phyloP scores from a whole-genome alignment of 2,329 filamentous ascomycete species.

The Ambrosiella xylebori region DNA sequence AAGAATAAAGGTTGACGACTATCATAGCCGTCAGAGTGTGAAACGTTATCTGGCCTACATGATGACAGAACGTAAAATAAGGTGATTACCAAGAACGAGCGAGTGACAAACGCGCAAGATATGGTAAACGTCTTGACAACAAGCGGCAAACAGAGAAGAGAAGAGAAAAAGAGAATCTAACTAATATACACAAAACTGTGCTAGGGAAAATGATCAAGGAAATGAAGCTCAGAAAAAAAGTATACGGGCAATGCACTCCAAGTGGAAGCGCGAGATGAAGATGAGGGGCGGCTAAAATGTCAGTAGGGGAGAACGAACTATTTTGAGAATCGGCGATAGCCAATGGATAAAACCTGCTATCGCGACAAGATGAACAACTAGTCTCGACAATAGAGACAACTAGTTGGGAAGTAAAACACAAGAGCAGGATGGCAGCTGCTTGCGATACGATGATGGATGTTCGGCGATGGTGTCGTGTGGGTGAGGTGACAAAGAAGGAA shows the following conservation, averaged over 20 bases:
- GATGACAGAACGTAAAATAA: conserved; percentile 5
- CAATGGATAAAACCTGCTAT: not conserved
- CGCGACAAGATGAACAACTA: not conserved
- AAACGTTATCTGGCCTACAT: conserved; percentile 1
- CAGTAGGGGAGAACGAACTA: conserved; percentile 12
- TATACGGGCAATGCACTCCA: conserved; percentile 5
- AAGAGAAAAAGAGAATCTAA: not conserved
- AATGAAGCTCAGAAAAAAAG: not conserved
- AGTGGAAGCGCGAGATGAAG: conserved; percentile 2
- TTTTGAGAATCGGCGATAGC: conserved; percentile 3
- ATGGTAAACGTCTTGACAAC: conserved; percentile 1
- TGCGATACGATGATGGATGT: not conserved
- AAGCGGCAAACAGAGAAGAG: not conserved
- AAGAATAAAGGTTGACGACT: not conserved
- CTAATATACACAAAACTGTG: not conserved
- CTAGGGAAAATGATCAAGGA: not conserved
- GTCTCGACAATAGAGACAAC: not conserved
- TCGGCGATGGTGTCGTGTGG: not conserved
- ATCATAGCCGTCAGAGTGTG: not conserved
- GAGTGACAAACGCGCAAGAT: conserved; percentile 4
- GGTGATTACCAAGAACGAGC: not conserved
- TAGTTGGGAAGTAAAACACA: not conserved
- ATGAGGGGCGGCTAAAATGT: not conserved
- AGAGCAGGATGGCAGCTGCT: not conserved
- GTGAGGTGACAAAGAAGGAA: not conserved